Base-by-base conservation (phyloP, 2,329 filamentous ascomycete species). In the Xylariaceae sp. region DNA sequence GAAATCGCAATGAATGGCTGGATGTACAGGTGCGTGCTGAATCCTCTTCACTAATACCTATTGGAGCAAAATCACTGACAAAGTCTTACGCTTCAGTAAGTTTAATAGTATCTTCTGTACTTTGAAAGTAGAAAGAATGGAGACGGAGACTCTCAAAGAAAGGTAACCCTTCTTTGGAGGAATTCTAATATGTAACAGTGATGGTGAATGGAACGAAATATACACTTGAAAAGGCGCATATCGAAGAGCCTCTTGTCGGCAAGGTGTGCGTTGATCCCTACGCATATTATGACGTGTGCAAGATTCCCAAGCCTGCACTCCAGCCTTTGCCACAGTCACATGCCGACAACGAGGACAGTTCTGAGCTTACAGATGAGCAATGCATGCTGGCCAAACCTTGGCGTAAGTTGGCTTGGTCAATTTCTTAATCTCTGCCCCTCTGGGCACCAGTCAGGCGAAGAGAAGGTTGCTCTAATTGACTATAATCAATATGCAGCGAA, bases 381-480 rank as follows among this genome's bases (percentile, higher is more conserved):
- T 57, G 60, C 10, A 60, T 70, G 2, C 42, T 69, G 22, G 50
- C 64, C 1, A 63, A 55, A 0, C 67, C 67, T 0, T 68, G 65
- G 67, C 12, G 27, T 32, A 32, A 5, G 27, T 32, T 32, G 5
- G 7, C 7, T 32, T 8, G 7, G 12, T 32, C 27, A 12, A 8
- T 32, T 32, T 4, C 16, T 8, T 8, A 16, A 12, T 4, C 27
- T 32, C n/a, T n/a, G n/a, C n/a, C n/a, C n/a, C n/a, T n/a, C n/a
- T n/a, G n/a, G n/a, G n/a, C n/a, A n/a, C n/a, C n/a, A n/a, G n/a
- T n/a, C n/a, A n/a, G n/a, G n/a, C n/a, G n/a, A n/a, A n/a, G n/a
- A n/a, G n/a, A n/a, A n/a, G n/a, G n/a, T n/a, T n/a, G n/a, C n/a
- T n/a, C n/a, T n/a, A n/a, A n/a, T n/a, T n/a, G n/a, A n/a, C n/a